These are phyloP conservation scores for Flaveria brownii DNA, from an alignment of 129 eudicot species.

Conservation along the genomic window DNA sequence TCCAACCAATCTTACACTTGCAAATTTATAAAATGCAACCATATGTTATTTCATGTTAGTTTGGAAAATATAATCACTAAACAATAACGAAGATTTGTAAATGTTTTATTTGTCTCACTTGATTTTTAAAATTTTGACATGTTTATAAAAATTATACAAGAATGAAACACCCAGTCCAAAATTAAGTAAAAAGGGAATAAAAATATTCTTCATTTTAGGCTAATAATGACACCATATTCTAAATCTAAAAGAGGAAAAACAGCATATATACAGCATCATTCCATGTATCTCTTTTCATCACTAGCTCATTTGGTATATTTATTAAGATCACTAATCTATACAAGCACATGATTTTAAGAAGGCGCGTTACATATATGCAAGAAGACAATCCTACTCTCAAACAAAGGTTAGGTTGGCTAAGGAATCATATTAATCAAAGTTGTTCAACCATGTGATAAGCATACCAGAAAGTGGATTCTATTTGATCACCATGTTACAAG, in stretches of 20 bases:
- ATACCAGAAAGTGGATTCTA: conserved; percentile 43
- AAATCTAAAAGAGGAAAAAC: neutral
- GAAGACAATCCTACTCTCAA: conserved; percentile 29
- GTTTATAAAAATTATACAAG: too few species aligned
- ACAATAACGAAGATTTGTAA: too few species aligned
- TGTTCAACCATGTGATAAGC: conserved; percentile 38
- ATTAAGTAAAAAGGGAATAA: neutral
- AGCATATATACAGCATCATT: conserved; percentile 14
- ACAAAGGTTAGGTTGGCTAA: conserved; percentile 32
- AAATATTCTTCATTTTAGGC: conserved; percentile 14
- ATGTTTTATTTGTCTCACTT: too few species aligned
- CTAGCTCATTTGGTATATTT: conserved; percentile 20
- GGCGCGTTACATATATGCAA: conserved; percentile 22
- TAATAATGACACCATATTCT: conserved; percentile 15
- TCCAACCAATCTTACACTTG: too few species aligned
- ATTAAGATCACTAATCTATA: conserved; percentile 2
- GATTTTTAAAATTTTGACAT: too few species aligned
- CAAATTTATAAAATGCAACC: too few species aligned
- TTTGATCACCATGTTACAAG: conserved; percentile 34
- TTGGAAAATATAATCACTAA: too few species aligned
- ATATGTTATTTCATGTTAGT: too few species aligned
- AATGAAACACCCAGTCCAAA: too few species aligned
- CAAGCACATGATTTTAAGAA: conserved; percentile 18
- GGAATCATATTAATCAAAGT: conserved; percentile 20
- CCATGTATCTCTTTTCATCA: conserved; percentile 10